These are phyloP conservation scores for Bifiguratus adelaidae DNA, from an alignment of 192 early-diverging fungal species.

Conservation along the genomic window DNA sequence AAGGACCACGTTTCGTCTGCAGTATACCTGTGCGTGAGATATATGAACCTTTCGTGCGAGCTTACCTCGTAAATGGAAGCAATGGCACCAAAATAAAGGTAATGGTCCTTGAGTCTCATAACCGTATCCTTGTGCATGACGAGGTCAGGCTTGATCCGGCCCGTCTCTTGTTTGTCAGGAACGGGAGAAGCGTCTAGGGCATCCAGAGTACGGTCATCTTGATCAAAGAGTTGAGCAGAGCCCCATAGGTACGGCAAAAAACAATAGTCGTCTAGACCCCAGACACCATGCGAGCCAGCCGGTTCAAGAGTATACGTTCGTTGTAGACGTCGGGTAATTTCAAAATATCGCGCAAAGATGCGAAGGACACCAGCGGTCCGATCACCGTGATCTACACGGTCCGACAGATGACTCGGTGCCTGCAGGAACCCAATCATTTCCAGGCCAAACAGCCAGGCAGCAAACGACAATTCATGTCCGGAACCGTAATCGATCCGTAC, in stretches of 20 bases:
- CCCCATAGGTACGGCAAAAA: slow-evolving; percentile 94
- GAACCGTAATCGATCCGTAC: slow-evolving; percentile 94
- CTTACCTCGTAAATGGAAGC: slow-evolving; percentile 68
- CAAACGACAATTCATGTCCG: slow-evolving; percentile 91
- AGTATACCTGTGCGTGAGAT: not conserved
- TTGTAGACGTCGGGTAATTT: slow-evolving; percentile 73
- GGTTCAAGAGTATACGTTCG: slow-evolving; percentile 81
- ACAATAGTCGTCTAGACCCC: slow-evolving; percentile 96
- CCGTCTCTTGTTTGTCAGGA: slow-evolving; percentile 35
- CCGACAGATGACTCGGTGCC: too few species aligned
- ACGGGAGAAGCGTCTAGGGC: not conserved
- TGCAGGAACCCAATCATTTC: slow-evolving; percentile 51
- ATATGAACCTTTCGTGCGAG: not conserved
- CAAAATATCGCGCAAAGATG: slow-evolving; percentile 72
- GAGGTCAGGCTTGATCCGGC: slow-evolving; percentile 57
- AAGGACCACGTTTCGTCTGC: slow-evolving; percentile 45
- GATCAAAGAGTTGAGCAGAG: slow-evolving; percentile 58
- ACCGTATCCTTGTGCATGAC: slow-evolving; percentile 54
- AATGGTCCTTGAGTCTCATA: slow-evolving; percentile 50
- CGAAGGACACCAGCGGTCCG: slow-evolving; percentile 57
- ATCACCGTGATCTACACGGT: too few species aligned
- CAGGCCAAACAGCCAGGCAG: slow-evolving; percentile 75
- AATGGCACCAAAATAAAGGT: slow-evolving; percentile 82
- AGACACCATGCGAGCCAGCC: slow-evolving; percentile 94
- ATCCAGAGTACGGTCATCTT: not conserved